phyloP scores from a whole-genome alignment of 352 stramenopile genomes.

The Globisporangium nunn region DNA sequence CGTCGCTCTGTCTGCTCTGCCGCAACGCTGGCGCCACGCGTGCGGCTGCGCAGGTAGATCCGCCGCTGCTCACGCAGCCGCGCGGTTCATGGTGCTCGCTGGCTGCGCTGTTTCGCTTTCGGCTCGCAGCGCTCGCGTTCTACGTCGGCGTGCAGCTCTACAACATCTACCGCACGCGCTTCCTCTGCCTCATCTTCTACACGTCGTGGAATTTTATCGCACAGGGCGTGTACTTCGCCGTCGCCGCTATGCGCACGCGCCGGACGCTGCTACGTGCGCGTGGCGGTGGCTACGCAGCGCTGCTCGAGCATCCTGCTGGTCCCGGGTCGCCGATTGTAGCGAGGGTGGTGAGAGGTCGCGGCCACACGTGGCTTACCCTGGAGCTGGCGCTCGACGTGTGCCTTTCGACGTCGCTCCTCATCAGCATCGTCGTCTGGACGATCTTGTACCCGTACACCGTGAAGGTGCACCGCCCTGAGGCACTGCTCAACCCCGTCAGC shows the following conservation, averaged over 20 bases:
- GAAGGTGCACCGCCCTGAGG: constrained; percentile 33
- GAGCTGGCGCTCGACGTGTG: constrained; percentile 67
- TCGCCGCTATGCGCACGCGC: constrained; percentile 25
- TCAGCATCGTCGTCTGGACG: constrained; percentile 62
- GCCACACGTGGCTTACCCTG: constrained; percentile 32
- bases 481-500: constrained; percentile 67
- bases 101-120: constrained; percentile 29
- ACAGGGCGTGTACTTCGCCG: constrained; percentile 54
- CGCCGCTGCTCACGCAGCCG: constrained; percentile 26
- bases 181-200: constrained; percentile 62
- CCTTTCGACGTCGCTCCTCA: constrained; percentile 57
- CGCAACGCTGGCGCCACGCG: not conserved
- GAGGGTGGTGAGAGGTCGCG: no score
- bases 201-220: constrained; percentile 86
- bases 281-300: constrained; percentile 18
- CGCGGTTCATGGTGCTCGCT: constrained; percentile 32
- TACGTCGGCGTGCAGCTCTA: constrained; percentile 50
- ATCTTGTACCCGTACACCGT: constrained; percentile 67
- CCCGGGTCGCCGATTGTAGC: not conserved
- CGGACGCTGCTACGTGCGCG: constrained; percentile 12
- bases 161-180: constrained; percentile 46
- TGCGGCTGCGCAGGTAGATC: no score
- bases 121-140: constrained; percentile 28
- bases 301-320: constrained; percentile 19
- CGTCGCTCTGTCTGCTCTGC: constrained; percentile 42